phyloP scores from a whole-genome alignment of 1,284 basidiomycete species.

The Takashimella tepidaria region DNA sequence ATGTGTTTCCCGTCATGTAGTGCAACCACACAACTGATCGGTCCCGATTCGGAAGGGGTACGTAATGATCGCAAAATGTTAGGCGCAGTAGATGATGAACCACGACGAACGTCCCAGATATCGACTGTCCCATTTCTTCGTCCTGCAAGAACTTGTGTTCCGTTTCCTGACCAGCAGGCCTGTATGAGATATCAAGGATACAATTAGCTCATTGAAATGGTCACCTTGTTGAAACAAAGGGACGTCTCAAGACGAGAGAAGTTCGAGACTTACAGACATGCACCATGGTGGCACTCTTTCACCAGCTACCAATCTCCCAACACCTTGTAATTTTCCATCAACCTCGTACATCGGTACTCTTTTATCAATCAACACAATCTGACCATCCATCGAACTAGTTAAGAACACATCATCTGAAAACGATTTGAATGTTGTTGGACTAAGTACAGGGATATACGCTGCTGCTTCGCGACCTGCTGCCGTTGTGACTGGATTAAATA shows the following conservation, averaged over 20 bases:
- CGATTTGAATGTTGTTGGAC: slow-evolving; percentile 56
- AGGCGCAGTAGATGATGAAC: slow-evolving; percentile 56
- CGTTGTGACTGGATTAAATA: not conserved
- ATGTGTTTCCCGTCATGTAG: slow-evolving; percentile 88
- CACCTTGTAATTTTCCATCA: slow-evolving; percentile 38
- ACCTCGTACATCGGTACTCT: slow-evolving; percentile 57
- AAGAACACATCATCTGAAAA: slow-evolving; percentile 81
- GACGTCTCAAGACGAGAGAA: no score
- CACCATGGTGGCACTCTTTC: slow-evolving; percentile 95
- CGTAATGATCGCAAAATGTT: slow-evolving; percentile 71
- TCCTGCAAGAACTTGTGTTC: slow-evolving; percentile 83
- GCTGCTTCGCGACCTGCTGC: slow-evolving; percentile 15
- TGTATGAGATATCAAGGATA: not conserved
- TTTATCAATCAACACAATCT: slow-evolving; percentile 86
- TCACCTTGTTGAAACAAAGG: no score
- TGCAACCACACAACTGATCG: slow-evolving; percentile 81
- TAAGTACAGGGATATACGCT: slow-evolving; percentile 49
- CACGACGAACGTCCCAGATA: slow-evolving; percentile 83
- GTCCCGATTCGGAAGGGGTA: slow-evolving; percentile 83
- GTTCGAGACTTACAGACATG: slow-evolving; percentile 69
- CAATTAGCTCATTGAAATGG: no score
- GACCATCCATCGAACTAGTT: slow-evolving; percentile 87
- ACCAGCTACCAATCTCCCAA: slow-evolving; percentile 77
- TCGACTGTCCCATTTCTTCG: slow-evolving; percentile 86
- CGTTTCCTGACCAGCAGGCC: slow-evolving; percentile 92